Conservation (phyloP, 2,329 filamentous ascomycete species). For the Pseudogymnoascus sp. region DNA sequence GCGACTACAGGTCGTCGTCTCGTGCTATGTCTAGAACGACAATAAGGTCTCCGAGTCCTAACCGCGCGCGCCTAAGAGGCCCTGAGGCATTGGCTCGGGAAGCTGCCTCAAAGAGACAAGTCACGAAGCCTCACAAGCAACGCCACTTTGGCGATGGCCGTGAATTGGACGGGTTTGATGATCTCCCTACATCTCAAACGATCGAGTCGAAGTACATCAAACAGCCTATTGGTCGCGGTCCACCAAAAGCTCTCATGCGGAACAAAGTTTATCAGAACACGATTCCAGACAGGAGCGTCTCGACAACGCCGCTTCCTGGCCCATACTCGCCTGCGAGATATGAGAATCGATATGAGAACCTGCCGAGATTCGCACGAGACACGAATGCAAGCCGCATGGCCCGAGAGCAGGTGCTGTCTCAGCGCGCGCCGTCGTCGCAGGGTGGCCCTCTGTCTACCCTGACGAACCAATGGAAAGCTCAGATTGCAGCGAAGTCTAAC, state of each 20-base stretch:
- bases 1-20: conserved; percentile 48
- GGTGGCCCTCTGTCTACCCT: conserved; percentile 44
- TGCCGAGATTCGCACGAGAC: conserved; percentile 58
- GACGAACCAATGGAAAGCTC: conserved; percentile 32
- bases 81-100: conserved; percentile 31
- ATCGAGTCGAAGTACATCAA: conserved; percentile 78
- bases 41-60: conserved; percentile 51
- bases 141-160: conserved; percentile 84
- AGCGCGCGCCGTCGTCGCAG: conserved; percentile 45
- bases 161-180: conserved; percentile 89
- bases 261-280: conserved; percentile 51
- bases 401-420: conserved; percentile 53
- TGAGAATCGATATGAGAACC: conserved; percentile 36
- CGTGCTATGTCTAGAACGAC: conserved; percentile 51
- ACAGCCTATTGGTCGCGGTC: conserved; percentile 62
- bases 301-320: conserved; percentile 38
- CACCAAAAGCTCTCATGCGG: conserved; percentile 51
- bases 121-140: conserved; percentile 64
- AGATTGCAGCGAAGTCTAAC: conserved; percentile 27
- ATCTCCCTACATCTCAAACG: conserved; percentile 79
- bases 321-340: conserved; percentile 46
- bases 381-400: conserved; percentile 59
- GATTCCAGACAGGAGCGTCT: conserved; percentile 41
- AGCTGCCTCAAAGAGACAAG: conserved; percentile 56
- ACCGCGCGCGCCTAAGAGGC: conserved; percentile 38